Conservation (phyloP, 2,329 filamentous ascomycete genomes). For the Talaromyces sp. region DNA sequence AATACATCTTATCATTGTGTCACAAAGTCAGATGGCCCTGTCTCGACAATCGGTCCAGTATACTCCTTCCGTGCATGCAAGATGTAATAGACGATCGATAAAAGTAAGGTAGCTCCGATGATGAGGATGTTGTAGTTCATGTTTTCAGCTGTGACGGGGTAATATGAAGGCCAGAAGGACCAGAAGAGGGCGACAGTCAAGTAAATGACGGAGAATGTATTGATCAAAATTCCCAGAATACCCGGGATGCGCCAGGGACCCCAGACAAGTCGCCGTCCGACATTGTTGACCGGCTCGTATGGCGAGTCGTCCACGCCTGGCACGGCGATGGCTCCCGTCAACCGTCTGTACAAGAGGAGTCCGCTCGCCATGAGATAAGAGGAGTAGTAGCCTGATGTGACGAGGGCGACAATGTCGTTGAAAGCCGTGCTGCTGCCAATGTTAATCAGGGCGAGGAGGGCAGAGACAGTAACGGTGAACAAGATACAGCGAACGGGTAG, state of each 20-base stretch:
- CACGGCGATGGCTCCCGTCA: neutral
- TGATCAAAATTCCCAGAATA: slow-evolving; percentile 3
- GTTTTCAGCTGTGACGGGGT: slow-evolving; percentile 28
- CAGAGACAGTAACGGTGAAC: slow-evolving; percentile 22
- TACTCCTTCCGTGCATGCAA: slow-evolving; percentile 41
- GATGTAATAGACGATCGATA: slow-evolving; percentile 47
- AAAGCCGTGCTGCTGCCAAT: slow-evolving; percentile 47
- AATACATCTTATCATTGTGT: neutral
- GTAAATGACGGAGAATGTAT: neutral
- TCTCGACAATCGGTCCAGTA: slow-evolving; percentile 41
- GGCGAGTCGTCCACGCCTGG: slow-evolving; percentile 1
- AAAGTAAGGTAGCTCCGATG: slow-evolving; percentile 39
- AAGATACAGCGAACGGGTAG: slow-evolving; percentile 37
- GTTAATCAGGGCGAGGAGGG: slow-evolving; percentile 42
- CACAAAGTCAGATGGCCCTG: neutral
- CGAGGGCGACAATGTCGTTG: slow-evolving; percentile 50
- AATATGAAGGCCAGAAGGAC: slow-evolving; percentile 28
- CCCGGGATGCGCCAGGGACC: slow-evolving; percentile 6
- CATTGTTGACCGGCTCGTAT: slow-evolving; percentile 6
- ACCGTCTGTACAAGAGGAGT: slow-evolving; percentile 1
- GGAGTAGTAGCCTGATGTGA: slow-evolving; percentile 44
- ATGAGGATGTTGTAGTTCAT: slow-evolving; percentile 50
- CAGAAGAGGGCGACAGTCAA: slow-evolving; percentile 3
- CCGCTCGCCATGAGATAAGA: slow-evolving; percentile 42
- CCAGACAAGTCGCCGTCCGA: slow-evolving; percentile 1